A percentile compares a stretch with the other conserved stretches of the same genome.
Evolutionary conservation across 345 rosid species (phyloP).

Genomic region (Orychophragmus violaceus): DNA sequence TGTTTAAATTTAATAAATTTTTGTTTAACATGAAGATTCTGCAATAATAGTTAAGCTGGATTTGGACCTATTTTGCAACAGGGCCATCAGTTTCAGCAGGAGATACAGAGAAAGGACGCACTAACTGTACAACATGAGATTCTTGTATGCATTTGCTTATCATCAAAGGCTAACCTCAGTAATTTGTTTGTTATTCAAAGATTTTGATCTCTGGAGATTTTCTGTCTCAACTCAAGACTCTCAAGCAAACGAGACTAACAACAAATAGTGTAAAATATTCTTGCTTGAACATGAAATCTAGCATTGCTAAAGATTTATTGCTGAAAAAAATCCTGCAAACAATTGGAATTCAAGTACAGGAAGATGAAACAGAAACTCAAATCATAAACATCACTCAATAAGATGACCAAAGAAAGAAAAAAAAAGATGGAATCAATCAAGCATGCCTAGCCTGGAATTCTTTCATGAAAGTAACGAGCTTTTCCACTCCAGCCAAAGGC

Average conservation of each 20-base stretch:
- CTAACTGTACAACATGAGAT: slow-evolving; percentile 12
- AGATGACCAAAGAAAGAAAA: background rate
- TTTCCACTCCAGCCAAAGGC: background rate
- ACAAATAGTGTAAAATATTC: background rate
- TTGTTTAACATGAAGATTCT: background rate
- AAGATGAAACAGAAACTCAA: background rate
- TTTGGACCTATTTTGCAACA: background rate
- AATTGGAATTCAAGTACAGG: background rate
- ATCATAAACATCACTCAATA: slow-evolving; percentile 14
- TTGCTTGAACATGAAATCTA: background rate
- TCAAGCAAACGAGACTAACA: background rate
- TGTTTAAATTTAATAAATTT: too few relatives aligned
- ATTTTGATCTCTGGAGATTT: background rate
- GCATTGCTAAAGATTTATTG: slow-evolving; percentile 4
- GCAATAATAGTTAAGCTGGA: background rate
- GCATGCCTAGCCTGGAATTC: background rate
- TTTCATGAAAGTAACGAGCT: background rate
- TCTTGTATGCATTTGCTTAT: slow-evolving; percentile 7
- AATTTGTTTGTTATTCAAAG: background rate
- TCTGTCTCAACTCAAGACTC: background rate
- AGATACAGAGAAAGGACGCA: slow-evolving; percentile 6
- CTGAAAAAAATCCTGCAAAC: background rate
- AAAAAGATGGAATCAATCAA: background rate
- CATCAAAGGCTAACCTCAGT: slow-evolving; percentile 12
- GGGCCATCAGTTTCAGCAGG: slow-evolving; percentile 11